Conservation (phyloP, 768 basidiomycete species). For the Cantharellus cinnabarinus region DNA sequence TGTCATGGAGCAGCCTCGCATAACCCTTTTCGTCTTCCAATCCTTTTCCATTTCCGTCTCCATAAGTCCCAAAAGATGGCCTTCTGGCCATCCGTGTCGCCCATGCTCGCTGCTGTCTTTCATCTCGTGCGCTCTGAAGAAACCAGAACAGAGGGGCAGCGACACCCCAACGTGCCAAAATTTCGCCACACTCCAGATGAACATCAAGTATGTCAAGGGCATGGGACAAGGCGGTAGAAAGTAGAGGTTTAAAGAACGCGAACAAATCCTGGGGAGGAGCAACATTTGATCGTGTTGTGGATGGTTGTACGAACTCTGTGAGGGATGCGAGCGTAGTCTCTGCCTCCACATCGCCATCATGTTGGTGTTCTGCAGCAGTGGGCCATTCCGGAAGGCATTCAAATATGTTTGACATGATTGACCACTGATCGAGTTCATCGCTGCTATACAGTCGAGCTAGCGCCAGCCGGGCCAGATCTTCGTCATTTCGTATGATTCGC, state of each 20-base stretch:
- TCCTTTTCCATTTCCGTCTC: conserved; percentile 22
- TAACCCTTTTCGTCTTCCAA: conserved; percentile 51
- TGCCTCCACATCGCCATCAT: conserved; percentile 50
- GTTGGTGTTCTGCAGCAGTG: conserved; percentile 27
- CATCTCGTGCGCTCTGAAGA: conserved; percentile 49
- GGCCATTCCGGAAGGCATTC: conserved; percentile 94
- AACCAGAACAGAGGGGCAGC: conserved; percentile 80
- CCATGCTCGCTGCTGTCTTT: conserved; percentile 54
- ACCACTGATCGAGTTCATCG: conserved; percentile 48
- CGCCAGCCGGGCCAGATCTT: conserved; percentile 69
- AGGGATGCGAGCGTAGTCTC: conserved; percentile 68
- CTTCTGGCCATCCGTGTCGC: conserved; percentile 63
- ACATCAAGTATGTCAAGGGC: conserved; percentile 83
- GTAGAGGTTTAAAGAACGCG: conserved; percentile 65
- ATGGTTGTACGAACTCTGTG: conserved; percentile 57
- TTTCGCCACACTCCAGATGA: conserved; percentile 86
- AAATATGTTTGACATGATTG: conserved; percentile 77
- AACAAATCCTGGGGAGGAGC: conserved; percentile 43
- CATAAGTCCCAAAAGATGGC: conserved; percentile 4
- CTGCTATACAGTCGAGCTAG: conserved; percentile 79
- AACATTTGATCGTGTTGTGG: conserved; percentile 35
- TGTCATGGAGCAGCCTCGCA: conserved; percentile 76
- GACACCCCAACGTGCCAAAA: conserved; percentile 71
- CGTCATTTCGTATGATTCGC: conserved; percentile 60
- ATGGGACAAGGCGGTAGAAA: conserved; percentile 50